Conservation (phyloP, 2,329 filamentous ascomycete species). For the Grosmannia penicillata region DNA sequence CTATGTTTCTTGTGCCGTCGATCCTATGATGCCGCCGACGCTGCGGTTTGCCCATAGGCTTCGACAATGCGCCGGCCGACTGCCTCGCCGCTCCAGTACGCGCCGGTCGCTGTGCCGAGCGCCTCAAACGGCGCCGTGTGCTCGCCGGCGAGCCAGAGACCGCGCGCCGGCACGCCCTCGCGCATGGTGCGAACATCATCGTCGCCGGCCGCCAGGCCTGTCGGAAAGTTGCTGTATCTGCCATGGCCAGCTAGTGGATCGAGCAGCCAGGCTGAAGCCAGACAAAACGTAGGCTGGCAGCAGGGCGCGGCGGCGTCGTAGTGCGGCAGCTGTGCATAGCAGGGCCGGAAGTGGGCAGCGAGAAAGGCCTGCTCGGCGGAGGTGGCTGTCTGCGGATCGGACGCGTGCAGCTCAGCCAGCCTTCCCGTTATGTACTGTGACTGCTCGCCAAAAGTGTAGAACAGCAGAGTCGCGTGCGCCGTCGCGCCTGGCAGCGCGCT, state of each 20-base stretch:
- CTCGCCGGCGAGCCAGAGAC: slow-evolving; percentile 78
- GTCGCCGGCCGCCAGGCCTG: slow-evolving; percentile 56
- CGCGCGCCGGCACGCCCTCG: slow-evolving; percentile 46
- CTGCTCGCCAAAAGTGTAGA: slow-evolving; percentile 60
- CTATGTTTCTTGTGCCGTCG: too few relatives aligned
- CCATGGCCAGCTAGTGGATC: slow-evolving; percentile 72
- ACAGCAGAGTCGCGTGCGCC: slow-evolving; percentile 69
- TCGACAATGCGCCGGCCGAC: slow-evolving; percentile 51
- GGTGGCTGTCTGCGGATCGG: background rate
- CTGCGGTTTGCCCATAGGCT: slow-evolving; percentile 27
- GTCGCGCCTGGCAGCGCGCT: slow-evolving; percentile 42
- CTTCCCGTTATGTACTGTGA: slow-evolving; percentile 36
- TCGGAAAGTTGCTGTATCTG: slow-evolving; percentile 74
- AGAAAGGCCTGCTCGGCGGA: slow-evolving; percentile 27
- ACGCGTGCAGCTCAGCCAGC: slow-evolving; percentile 21
- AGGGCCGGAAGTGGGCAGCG: slow-evolving; percentile 57
- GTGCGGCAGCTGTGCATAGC: slow-evolving; percentile 59
- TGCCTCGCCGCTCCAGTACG: slow-evolving; percentile 80
- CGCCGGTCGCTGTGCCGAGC: slow-evolving; percentile 75
- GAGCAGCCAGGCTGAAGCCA: slow-evolving; percentile 64
- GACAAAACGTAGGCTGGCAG: slow-evolving; percentile 47
- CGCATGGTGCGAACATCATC: slow-evolving; percentile 53
- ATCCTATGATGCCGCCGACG: background rate
- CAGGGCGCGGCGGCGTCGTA: slow-evolving; percentile 37
- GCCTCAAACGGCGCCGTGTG: slow-evolving; percentile 85